Percentiles rank a stretch among this genome's conserved stretches.
These are phyloP conservation scores for Azolla pinnata DNA, from an alignment of 75 land plant genomes.

Conservation along the genomic window DNA sequence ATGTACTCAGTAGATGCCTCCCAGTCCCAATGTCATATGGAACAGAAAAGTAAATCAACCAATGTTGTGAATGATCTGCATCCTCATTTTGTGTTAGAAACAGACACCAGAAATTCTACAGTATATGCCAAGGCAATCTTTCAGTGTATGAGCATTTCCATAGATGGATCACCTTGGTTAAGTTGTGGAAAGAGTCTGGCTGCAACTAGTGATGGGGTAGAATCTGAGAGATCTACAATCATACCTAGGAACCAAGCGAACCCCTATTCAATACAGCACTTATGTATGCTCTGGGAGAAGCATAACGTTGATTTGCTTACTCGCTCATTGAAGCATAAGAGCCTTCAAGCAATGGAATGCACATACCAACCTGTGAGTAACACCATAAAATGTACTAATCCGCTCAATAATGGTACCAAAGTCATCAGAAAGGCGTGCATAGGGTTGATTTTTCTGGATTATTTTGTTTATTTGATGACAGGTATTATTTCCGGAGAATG, in stretches of 20 bases:
- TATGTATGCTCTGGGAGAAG: constrained; percentile 23
- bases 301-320: constrained; percentile 20
- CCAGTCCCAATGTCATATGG: neutral
- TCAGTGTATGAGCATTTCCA: neutral
- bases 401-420: no score
- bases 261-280: neutral
- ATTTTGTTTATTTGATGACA: no score
- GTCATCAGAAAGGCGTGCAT: no score
- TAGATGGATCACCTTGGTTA: neutral
- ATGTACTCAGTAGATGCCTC: no score
- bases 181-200: neutral
- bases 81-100: constrained; percentile 1
- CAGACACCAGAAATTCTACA: neutral
- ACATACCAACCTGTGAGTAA: neutral
- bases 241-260: neutral
- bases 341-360: constrained; percentile 6
- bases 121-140: constrained; percentile 5
- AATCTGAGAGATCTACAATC: neutral
- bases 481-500: no score
- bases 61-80: neutral
- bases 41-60: neutral
- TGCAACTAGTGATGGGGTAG: neutral
- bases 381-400: neutral
- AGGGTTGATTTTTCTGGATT: no score
- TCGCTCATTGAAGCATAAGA: constrained; percentile 20